A percentile compares a stretch with the other conserved stretches of the same genome.
Conservation (phyloP, 371 early-diverging fungal species). For the Apophysomyces variabilis region DNA sequence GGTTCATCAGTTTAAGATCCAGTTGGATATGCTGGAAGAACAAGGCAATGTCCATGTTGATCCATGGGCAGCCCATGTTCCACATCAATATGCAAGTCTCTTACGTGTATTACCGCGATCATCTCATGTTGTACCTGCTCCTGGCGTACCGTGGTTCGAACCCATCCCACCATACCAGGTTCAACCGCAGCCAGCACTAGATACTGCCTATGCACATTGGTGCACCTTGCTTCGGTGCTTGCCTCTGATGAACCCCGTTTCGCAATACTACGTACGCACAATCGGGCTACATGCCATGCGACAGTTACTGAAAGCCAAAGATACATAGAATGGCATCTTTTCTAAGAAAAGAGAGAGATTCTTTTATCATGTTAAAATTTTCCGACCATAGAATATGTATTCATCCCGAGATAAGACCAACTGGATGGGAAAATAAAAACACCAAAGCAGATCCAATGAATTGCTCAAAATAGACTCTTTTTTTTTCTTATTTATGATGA, state of each 20-base stretch:
- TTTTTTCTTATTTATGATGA: constrained; percentile 9
- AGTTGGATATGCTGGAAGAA: constrained; percentile 1
- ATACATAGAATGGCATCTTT: background rate
- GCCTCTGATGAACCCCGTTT: constrained; percentile 33
- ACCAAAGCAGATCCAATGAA: too few relatives aligned
- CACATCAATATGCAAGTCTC: constrained; percentile 14
- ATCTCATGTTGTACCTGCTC: constrained; percentile 24
- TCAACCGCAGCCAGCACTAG: constrained; percentile 11
- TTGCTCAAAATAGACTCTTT: constrained; percentile 1
- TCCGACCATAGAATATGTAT: too few relatives aligned
- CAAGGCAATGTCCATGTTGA: background rate
- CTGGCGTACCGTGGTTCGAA: constrained; percentile 34
- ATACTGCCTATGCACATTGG: constrained; percentile 38
- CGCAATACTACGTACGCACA: constrained; percentile 36
- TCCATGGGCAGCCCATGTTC: constrained; percentile 3
- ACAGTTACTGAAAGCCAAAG: constrained; percentile 25
- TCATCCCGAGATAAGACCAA: too few relatives aligned
- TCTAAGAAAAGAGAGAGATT: background rate
- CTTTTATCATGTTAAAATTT: background rate
- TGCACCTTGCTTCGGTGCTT: constrained; percentile 45
- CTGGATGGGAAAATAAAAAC: too few relatives aligned
- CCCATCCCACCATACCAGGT: constrained; percentile 26
- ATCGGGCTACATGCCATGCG: constrained; percentile 44
- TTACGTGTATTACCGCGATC: constrained; percentile 24
- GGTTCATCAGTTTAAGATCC: background rate